Base-by-base conservation (phyloP, 2,329 filamentous ascomycete genomes). In the Cladophialophora chaetospira region DNA sequence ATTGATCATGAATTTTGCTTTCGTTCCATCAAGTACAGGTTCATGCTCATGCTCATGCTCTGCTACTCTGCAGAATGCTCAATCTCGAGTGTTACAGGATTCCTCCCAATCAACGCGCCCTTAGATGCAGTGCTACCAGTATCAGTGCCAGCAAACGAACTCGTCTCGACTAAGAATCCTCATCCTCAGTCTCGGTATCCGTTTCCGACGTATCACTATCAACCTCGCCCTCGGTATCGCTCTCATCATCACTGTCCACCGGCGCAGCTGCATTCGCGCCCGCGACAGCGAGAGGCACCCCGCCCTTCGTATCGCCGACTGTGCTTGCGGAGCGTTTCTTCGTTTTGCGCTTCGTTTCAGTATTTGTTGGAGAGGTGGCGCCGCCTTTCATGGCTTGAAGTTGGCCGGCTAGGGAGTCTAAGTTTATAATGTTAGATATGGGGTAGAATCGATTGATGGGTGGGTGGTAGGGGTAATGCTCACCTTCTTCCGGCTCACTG, bases 401-500 rank as follows among this genome's bases (percentile, higher is more conserved):
- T 74, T 96, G 90, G 59, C 91, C 91, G 46, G 91, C 92, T 65
- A 97, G 80, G 1, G 91, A 91, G 75, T 96, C 91, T 95, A n/a
- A n/a, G n/a, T n/a, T n/a, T n/a, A n/a, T n/a, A n/a, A n/a, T n/a
- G n/a, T n/a, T n/a, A n/a, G n/a, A n/a, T n/a, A n/a, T n/a, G n/a
- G n/a, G n/a, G n/a, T n/a, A n/a, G 6, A 38, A 6, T 8, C 15
- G 21, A 38, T 9, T 10, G 17, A 6, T 15, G 9, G 5, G 13
- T 6, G 35, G 35, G 5, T 6, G 2, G 1, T n/a, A 10, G 8
- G 35, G 8, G 10, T 23, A 38, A 13, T 48, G 79, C 87, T 79
- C 81, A 96, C 94, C 94, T 80, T 99, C 94, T 63, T 97, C 94
- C 31, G 95, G 94, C 72, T 99, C 94, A 70, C 90, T 96, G 65